A percentile compares a stretch with the other conserved stretches of the same genome.
Evolutionary conservation across 1,284 basidiomycete genomes (phyloP).

Genomic region (Quambalaria eucalypti): DNA sequence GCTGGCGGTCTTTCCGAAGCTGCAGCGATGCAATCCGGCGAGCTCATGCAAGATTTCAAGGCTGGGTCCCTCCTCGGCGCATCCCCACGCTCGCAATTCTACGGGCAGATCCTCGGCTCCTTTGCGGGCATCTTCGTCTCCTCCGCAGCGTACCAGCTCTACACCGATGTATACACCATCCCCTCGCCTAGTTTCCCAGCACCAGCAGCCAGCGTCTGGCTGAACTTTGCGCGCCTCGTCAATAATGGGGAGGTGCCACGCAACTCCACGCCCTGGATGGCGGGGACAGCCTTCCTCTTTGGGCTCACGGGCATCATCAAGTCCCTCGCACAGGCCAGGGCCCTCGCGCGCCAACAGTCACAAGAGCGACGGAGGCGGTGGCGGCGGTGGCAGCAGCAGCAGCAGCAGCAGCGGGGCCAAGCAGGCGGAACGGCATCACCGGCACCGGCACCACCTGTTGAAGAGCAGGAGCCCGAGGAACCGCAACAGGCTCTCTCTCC

Average conservation of each 20-base stretch:
- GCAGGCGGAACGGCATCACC: background rate
- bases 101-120: conserved; percentile 49
- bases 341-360: conserved; percentile 16
- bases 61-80: conserved; percentile 71
- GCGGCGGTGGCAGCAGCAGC: background rate
- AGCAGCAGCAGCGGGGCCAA: background rate
- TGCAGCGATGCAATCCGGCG: conserved; percentile 90
- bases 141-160: conserved; percentile 67
- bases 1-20: conserved; percentile 93
- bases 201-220: conserved; percentile 72
- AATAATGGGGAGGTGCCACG: conserved; percentile 70
- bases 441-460: no score
- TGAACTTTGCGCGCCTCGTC: conserved; percentile 79
- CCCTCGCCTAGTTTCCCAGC: conserved; percentile 81
- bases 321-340: conserved; percentile 52
- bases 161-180: conserved; percentile 68
- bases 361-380: background rate
- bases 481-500: background rate
- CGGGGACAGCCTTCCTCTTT: conserved; percentile 57
- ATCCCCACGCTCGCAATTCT: conserved; percentile 46
- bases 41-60: conserved; percentile 97
- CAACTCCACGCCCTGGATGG: conserved; percentile 71
- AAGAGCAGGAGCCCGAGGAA: conserved; percentile 2
- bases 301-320: conserved; percentile 53
- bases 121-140: conserved; percentile 77